A percentile compares a stretch with the other conserved stretches of the same genome.
These are phyloP conservation scores for Diaporthe ilicicola DNA, from an alignment of 2,329 filamentous ascomycete species.

Conservation along the genomic window DNA sequence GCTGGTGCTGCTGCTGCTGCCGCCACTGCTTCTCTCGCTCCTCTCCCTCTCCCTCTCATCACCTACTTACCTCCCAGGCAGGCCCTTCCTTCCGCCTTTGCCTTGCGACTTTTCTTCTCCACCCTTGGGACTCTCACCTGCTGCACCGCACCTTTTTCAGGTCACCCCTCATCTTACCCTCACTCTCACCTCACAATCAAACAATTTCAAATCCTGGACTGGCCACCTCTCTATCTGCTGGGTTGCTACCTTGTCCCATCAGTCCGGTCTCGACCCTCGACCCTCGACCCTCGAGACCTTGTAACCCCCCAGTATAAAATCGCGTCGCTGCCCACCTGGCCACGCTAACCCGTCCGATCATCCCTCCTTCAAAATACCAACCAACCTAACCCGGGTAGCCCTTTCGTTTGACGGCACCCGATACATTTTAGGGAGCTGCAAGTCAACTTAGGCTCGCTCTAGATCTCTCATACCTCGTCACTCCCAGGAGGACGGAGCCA, in stretches of 20 bases:
- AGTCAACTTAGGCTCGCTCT: constrained; percentile 33
- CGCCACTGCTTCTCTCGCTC: neutral
- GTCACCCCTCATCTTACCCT: constrained; percentile 24
- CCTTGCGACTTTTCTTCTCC: constrained; percentile 11
- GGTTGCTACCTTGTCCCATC: constrained; percentile 22
- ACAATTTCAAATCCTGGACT: constrained; percentile 27
- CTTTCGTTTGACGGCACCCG: constrained; percentile 31
- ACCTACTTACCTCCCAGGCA: neutral
- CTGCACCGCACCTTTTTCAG: constrained; percentile 18
- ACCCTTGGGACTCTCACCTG: constrained; percentile 13
- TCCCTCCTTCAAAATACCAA: constrained; percentile 33
- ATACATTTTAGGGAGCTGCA: constrained; percentile 27
- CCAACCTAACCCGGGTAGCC: constrained; percentile 29
- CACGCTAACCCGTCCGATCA: constrained; percentile 35
- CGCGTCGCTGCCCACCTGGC: constrained; percentile 33
- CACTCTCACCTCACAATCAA: constrained; percentile 26
- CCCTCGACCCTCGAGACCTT: constrained; percentile 29
- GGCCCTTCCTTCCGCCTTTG: constrained; percentile 15
- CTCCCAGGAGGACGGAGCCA: constrained; percentile 12
- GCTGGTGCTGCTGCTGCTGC: constrained; percentile 6
- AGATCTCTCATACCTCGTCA: constrained; percentile 17
- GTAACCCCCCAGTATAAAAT: constrained; percentile 34
- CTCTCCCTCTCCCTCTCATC: neutral
- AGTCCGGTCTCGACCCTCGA: constrained; percentile 23
- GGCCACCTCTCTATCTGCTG: constrained; percentile 15